Base-by-base conservation (phyloP, 2,329 filamentous ascomycete species). In the Fusarium floridanum region DNA sequence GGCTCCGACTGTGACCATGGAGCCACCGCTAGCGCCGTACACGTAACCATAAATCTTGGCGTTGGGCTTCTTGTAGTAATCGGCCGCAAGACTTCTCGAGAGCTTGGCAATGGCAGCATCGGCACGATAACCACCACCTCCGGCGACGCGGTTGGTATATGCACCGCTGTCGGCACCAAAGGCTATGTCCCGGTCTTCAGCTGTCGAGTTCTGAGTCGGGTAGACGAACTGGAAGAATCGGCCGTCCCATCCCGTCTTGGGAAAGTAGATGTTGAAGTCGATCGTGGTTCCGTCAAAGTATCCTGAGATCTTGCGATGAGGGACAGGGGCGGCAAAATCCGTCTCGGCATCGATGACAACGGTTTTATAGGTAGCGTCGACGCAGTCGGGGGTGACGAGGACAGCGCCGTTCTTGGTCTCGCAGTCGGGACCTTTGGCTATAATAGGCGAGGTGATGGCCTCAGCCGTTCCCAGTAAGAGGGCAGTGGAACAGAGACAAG, bases 1-100 rank as follows among this genome's bases (percentile, higher is more conserved):
- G 11, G 74, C 74, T 1, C 77, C 76, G 10, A 79, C 56, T 16
- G 64, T 66, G 12, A 72, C 53, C 1, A 75, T 50, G 17, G 77
- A 79, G 34, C 77, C 76, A 0, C 77, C 77, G 36, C 77, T 78
- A 1, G 70, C 75, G 5, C 77, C 76, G 17, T 75, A 77, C 8
- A 73, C 17, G 10, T 79, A 79, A 1, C 76, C 76, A 14, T 75
- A 72, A 16, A 78, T 77, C 1, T 67, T 32, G 2, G 29, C 5
- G 12, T 60, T 56, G 2, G 41, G n/a, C 2, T 36, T 17, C 3
- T 62, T 41, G 29, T 77, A 78, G 53, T 76, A 73, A 1, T 66
- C 20, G 10, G 14, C 32, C 2, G 77, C 76, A 16, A 78, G 11
- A 2, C n/a, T 24, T 6, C 69, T 68, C 3, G 76, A 71, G 17